Percentiles rank a stretch among this genome's conserved stretches.
Conservation (phyloP, 2,329 filamentous ascomycete genomes). For the Sporothrix curviconia region DNA sequence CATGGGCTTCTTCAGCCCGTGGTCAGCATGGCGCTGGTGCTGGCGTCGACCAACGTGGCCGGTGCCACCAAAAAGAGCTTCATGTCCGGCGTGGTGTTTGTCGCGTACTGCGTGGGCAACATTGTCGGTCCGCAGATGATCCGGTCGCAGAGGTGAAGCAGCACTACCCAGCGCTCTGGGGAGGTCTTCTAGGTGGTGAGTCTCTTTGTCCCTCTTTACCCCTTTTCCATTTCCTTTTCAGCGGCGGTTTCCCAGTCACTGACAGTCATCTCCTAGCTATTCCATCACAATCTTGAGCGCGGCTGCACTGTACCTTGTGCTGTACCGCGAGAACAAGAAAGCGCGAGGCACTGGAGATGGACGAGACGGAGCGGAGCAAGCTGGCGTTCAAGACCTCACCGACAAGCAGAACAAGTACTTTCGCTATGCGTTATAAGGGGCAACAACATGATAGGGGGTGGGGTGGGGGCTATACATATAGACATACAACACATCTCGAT, state of each 20-base stretch:
- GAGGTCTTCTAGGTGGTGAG: slow-evolving; percentile 56
- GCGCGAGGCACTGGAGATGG: slow-evolving; percentile 40
- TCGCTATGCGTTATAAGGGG: slow-evolving; percentile 50
- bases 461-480: no score
- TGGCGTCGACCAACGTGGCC: slow-evolving; percentile 60
- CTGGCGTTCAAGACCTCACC: slow-evolving; percentile 62
- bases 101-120: slow-evolving; percentile 69
- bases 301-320: slow-evolving; percentile 48
- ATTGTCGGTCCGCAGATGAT: slow-evolving; percentile 70
- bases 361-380: slow-evolving; percentile 57
- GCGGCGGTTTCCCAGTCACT: background rate
- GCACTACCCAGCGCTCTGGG: slow-evolving; percentile 68
- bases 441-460: no score
- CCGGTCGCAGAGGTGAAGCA: slow-evolving; percentile 55
- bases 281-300: slow-evolving; percentile 59
- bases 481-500: no score
- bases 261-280: slow-evolving; percentile 41
- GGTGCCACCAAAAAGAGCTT: slow-evolving; percentile 74
- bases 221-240: background rate
- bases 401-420: slow-evolving; percentile 65
- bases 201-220: background rate
- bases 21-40: slow-evolving; percentile 50
- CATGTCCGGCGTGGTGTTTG: slow-evolving; percentile 67
- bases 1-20: slow-evolving; percentile 66
- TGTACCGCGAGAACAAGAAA: slow-evolving; percentile 53